Percentiles rank a stretch among this genome's conserved stretches.
Evolutionary conservation across 2,329 filamentous ascomycete species (phyloP).

Genomic region (Davidsoniella eucalypti): DNA sequence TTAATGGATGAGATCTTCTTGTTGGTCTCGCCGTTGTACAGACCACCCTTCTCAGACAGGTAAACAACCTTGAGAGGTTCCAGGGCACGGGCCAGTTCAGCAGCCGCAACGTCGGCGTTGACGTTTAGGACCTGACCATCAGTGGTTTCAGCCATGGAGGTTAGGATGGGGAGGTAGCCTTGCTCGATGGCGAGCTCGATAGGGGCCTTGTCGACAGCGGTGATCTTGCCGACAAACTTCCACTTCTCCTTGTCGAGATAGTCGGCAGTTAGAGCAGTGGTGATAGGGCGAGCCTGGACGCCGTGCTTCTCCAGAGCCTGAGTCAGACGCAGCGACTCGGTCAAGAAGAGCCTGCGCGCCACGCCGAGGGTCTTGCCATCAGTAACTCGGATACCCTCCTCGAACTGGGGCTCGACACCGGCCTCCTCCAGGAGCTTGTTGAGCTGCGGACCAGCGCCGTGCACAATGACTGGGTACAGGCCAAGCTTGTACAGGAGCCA

Average conservation of each 20-base stretch:
- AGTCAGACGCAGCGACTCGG: slow-evolving; percentile 87
- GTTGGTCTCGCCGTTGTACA: slow-evolving; percentile 85
- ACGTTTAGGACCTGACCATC: slow-evolving; percentile 92
- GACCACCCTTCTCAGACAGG: slow-evolving; percentile 90
- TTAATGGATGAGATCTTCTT: slow-evolving; percentile 97
- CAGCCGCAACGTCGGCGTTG: slow-evolving; percentile 91
- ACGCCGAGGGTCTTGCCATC: slow-evolving; percentile 88
- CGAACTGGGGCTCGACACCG: slow-evolving; percentile 86
- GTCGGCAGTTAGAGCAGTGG: slow-evolving; percentile 80
- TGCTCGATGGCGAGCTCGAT: slow-evolving; percentile 86
- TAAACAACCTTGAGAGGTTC: slow-evolving; percentile 97
- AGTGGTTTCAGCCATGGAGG: slow-evolving; percentile 85
- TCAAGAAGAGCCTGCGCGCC: slow-evolving; percentile 79
- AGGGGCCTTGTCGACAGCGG: slow-evolving; percentile 71
- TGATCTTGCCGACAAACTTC: slow-evolving; percentile 90
- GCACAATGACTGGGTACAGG: slow-evolving; percentile 86
- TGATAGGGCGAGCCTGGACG: slow-evolving; percentile 76
- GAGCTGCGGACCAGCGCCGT: slow-evolving; percentile 87
- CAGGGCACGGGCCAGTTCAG: slow-evolving; percentile 73
- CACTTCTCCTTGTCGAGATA: slow-evolving; percentile 96
- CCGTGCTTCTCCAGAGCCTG: slow-evolving; percentile 81
- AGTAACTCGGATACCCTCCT: slow-evolving; percentile 90
- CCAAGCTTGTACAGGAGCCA: slow-evolving; percentile 90
- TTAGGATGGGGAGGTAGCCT: slow-evolving; percentile 82
- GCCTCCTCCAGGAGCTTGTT: slow-evolving; percentile 82